Conservation (phyloP, 352 stramenopile species). For the Phytophthora ohioensis region DNA sequence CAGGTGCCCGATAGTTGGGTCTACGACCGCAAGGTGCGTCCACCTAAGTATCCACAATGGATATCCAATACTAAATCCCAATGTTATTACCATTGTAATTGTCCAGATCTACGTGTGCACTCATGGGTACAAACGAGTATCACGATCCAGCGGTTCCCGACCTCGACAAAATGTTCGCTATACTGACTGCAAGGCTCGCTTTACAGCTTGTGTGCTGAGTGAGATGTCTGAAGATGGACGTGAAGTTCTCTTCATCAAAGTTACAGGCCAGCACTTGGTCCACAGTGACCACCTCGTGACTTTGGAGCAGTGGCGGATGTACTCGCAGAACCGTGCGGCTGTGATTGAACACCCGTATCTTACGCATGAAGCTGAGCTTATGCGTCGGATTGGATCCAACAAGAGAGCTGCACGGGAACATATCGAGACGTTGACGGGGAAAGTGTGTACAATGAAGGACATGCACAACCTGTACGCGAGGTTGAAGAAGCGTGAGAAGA, state of each 20-base stretch:
- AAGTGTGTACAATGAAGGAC: constrained; percentile 83
- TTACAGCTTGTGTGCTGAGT: constrained; percentile 69
- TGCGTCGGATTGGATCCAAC: constrained; percentile 76
- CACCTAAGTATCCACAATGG: constrained; percentile 14
- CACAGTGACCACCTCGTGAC: constrained; percentile 73
- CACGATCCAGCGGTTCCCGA: constrained; percentile 66
- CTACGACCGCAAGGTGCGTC: constrained; percentile 71
- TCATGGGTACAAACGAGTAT: constrained; percentile 75
- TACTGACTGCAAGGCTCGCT: constrained; percentile 72
- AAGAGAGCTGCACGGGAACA: constrained; percentile 68
- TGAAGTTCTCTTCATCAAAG: constrained; percentile 72
- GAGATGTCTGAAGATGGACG: constrained; percentile 57
- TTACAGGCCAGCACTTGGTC: constrained; percentile 65
- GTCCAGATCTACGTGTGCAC: constrained; percentile 75
- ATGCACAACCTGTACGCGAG: constrained; percentile 82
- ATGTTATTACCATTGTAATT: not conserved
- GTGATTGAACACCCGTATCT: constrained; percentile 79
- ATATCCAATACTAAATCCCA: not conserved
- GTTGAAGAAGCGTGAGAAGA: constrained; percentile 67
- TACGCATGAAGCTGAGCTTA: constrained; percentile 74
- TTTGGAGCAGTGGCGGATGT: constrained; percentile 79
- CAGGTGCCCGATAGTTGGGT: constrained; percentile 72
- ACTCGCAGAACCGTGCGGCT: constrained; percentile 79
- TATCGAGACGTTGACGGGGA: constrained; percentile 71
- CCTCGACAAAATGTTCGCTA: constrained; percentile 75